Base-by-base conservation (phyloP, 2,329 filamentous ascomycete genomes). In the Trichoderma atrobrunneum region DNA sequence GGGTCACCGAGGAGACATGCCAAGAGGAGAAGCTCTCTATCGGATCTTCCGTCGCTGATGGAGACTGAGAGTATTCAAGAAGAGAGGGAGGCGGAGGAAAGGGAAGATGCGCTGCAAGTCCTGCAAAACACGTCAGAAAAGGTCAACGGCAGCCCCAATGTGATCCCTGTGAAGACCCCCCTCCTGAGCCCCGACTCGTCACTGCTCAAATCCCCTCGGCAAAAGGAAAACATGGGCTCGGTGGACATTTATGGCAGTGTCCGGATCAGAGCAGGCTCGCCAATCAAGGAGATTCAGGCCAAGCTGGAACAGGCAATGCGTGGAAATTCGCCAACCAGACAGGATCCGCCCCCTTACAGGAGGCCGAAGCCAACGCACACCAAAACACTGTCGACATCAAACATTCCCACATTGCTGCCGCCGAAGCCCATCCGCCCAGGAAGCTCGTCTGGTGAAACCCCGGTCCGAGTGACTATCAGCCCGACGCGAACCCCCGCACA, bases 1-100 rank as follows among this genome's bases (percentile, higher is more conserved):
- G 86, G 84, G 75, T 79, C 80, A n/a, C 82, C 85, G 59, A 90
- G 88, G 79, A 95, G 91, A 75, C 56, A 69, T n/a, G 2, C 60
- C 26, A 98, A 97, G 84, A 88, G 95, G 70, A 91, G 95, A 79
- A 98, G 95, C 82, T 98, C 95, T 30, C 84, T 98, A 56, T 97
- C 95, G 5, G 95, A 98, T 80, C 86, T 98, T 62, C 92, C 90
- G 76, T 87, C 85, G 71, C 84, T 93, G 21, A 90, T 95, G 82
- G 87, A 86, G 54, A 86, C 89, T 70, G 85, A 90, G 10, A 87
- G 84, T 12, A 81, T 91, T 28, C 79, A 82, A 1, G 77, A 80
- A 26, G 80, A 59, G 76, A 80, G 32, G 79, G 80, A 61, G n/a
- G 66, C 18, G 3, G 57, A 69, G 26, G 57, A 69, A 39, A 69